phyloP scores from a whole-genome alignment of 257 asterid species.

The Plectranthus barbatus region DNA sequence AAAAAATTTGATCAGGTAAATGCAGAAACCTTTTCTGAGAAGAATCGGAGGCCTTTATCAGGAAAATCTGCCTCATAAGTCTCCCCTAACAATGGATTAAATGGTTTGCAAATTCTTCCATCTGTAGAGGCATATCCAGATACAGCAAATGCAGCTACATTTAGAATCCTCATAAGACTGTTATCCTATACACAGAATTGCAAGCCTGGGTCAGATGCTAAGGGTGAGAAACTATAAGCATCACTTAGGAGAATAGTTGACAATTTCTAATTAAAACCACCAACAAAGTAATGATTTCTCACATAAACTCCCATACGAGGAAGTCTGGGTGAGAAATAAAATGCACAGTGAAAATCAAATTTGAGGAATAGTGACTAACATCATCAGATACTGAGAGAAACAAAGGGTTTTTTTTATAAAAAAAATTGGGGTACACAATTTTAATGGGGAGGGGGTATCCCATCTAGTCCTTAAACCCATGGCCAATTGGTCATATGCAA shows the following conservation, averaged over 20 bases:
- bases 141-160: conserved; percentile 97
- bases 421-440: no score
- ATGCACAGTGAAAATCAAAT: no score
- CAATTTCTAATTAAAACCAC: neutral
- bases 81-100: conserved; percentile 92
- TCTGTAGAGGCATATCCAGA: conserved; percentile 97
- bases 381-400: no score
- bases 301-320: no score
- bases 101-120: conserved; percentile 94
- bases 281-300: no score
- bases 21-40: conserved; percentile 78
- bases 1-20: neutral
- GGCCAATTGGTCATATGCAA: no score
- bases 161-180: conserved; percentile 84
- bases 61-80: conserved; percentile 93
- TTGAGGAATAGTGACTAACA: no score
- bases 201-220: conserved; percentile 17
- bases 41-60: conserved; percentile 85
- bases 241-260: neutral
- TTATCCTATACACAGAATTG: conserved; percentile 52
- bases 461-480: no score
- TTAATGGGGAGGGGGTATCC: no score
- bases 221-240: conserved; percentile 5
- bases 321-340: neutral
- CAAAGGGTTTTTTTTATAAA: no score